Base-by-base conservation (phyloP, 2,329 filamentous ascomycete species). In the Penicillium sp. region DNA sequence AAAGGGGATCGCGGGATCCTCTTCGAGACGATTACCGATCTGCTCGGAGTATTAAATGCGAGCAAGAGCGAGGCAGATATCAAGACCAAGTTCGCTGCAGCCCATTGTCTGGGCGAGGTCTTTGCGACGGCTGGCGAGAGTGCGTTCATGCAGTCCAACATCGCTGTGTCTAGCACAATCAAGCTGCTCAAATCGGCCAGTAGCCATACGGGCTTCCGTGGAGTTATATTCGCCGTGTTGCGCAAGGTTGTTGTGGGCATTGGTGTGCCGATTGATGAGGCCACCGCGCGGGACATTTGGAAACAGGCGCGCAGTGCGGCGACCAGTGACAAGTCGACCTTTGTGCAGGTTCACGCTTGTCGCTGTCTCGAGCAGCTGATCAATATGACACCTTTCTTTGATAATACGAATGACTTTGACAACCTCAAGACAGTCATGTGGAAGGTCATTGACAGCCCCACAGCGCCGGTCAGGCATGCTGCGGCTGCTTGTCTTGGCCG, bases 121-220 rank as follows among this genome's bases (percentile, higher is more conserved):
- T 97, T 92, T 72, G 89, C 87, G 52, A 84, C 88, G n/a, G 92
- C 92, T 2, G 94, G 94, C 48, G 94, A 97, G 70, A 96, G 92
- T 71, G 90, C 89, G 44, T 89, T 95, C 69, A 86, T 87, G 57
- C 77, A 96, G 53, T 90, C 94, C 55, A 85, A 86, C 50, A 74
- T 95, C 54, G 84, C 86, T 14, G 89, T 86, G 61, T 81, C 84
- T 10, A 82, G 85, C 5, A 74, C 95, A 46, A 64, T 95, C 50
- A 95, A 92, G 71, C 77, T 92, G 0, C 74, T 95, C 56, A 97
- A 96, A 72, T 76, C 83, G 10, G 85, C 91, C 0, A 85, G 87
- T 51, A 89, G 79, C 63, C 87, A 96, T 76, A 86, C 90, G 0
- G 94, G 92, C 0, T 76, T 96, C 49, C 85, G 92, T 53, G 89